A percentile compares a stretch with the other conserved stretches of the same genome.
Conservation (phyloP, 2,329 filamentous ascomycete species). For the Blastomyces emzantsi region DNA sequence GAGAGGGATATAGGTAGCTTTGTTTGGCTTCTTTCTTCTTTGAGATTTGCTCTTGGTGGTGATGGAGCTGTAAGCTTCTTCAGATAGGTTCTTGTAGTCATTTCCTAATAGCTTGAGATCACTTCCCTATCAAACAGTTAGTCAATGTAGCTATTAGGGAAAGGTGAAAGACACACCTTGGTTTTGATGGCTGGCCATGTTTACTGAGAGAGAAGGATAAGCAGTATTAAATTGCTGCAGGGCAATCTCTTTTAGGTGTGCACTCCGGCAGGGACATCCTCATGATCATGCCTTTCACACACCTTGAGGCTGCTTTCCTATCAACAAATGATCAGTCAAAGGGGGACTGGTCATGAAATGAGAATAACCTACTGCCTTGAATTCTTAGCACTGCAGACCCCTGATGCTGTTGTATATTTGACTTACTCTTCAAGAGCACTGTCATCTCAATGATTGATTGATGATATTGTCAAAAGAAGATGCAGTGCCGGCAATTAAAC, state of each 20-base stretch:
- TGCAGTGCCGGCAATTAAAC: neutral
- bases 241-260: slow-evolving; percentile 1
- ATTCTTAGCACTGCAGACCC: neutral
- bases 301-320: neutral
- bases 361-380: neutral
- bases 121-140: neutral
- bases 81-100: neutral
- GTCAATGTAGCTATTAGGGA: neutral
- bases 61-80: neutral
- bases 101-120: neutral
- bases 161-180: neutral
- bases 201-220: too few relatives aligned
- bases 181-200: neutral
- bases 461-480: neutral
- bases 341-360: neutral
- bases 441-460: neutral
- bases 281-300: neutral
- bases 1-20: neutral
- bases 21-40: neutral
- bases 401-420: slow-evolving; percentile 1
- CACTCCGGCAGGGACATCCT: neutral
- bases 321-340: slow-evolving; percentile 3
- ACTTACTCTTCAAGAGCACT: neutral
- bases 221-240: neutral
- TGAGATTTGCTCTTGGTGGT: neutral